These are phyloP conservation scores for Leucocoprinus birnbaumii DNA, from an alignment of 768 basidiomycete genomes.

Conservation along the genomic window DNA sequence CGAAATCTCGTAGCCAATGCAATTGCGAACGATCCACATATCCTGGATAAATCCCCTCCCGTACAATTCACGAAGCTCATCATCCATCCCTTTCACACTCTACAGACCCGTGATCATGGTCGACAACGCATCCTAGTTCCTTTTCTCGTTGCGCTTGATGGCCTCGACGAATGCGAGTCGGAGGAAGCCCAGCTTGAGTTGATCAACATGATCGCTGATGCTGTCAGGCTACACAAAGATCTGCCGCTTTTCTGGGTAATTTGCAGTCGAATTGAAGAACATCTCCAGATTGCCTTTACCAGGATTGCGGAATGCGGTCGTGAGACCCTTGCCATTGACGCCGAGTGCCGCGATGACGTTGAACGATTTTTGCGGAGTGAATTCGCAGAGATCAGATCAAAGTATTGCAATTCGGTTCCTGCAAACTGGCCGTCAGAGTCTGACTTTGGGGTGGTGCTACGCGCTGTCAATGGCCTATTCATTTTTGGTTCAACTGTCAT, in stretches of 20 bases:
- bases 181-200: background rate
- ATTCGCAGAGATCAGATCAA: background rate
- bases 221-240: background rate
- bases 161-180: slow-evolving; percentile 11
- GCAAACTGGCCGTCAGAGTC: background rate
- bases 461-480: too few species aligned
- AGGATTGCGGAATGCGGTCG: background rate
- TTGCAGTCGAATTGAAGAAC: background rate
- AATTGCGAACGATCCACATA: background rate
- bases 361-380: background rate
- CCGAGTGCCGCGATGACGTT: background rate
- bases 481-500: too few species aligned
- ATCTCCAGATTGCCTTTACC: background rate
- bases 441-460: background rate
- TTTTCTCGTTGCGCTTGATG: slow-evolving; percentile 6
- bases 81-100: background rate
- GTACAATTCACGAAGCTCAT: slow-evolving; percentile 6
- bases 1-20: background rate
- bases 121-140: background rate
- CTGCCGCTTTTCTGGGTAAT: slow-evolving; percentile 1
- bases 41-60: background rate
- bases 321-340: background rate
- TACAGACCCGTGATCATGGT: background rate
- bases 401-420: background rate
- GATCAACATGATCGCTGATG: background rate